Base-by-base conservation (phyloP, 2,329 filamentous ascomycete genomes). In the Nigrospora osmanthi region DNA sequence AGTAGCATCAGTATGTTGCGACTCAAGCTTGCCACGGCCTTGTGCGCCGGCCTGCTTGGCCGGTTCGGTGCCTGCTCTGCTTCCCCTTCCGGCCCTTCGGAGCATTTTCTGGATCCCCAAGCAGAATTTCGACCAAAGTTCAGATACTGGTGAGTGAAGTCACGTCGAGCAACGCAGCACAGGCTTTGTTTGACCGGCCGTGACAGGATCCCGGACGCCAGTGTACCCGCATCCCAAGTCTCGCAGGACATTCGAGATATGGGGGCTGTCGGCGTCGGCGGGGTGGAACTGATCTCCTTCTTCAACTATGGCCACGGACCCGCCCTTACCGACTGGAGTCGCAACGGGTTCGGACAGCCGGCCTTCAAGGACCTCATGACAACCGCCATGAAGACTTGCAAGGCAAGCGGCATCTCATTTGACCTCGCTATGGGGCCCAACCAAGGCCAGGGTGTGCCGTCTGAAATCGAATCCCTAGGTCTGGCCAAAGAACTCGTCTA, bases 331-430 rank as follows among this genome's bases (percentile, higher is more conserved):
- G 54, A 61, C 47, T 63, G 61, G 61, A 49, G 48, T 6, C 49
- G 62, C 23, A 70, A 70, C 48, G 68, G 68, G 30, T 72, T 67
- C 57, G 68, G 67, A 19, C 63, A 55, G 3, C 50, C 60, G 12
- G 50, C 56, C 1, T 61, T 51, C 40, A 52, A 49, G 15, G 45
- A 49, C 5, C 11, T 60, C 16, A 44, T 56, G 11, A 12, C 35
- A 14, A 46, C 47, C 2, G 51, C 51, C 2, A 38, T 57, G 30
- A 44, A 49, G 10, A 35, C 47, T 12, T 44, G 44, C 30, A 49
- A 39, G 7, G 40, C 47, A 14, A 28, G 48, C 39, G 48, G 38
- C 10, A 23, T 57, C 14, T 35, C 46, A 4, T 44, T 59, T 17
- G 55, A 58, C 40, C 51, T 58, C 33, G 48, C 54, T 7, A 36